Conservation (phyloP, 2,329 filamentous ascomycete species). For the Albophoma yamanashiensis region DNA sequence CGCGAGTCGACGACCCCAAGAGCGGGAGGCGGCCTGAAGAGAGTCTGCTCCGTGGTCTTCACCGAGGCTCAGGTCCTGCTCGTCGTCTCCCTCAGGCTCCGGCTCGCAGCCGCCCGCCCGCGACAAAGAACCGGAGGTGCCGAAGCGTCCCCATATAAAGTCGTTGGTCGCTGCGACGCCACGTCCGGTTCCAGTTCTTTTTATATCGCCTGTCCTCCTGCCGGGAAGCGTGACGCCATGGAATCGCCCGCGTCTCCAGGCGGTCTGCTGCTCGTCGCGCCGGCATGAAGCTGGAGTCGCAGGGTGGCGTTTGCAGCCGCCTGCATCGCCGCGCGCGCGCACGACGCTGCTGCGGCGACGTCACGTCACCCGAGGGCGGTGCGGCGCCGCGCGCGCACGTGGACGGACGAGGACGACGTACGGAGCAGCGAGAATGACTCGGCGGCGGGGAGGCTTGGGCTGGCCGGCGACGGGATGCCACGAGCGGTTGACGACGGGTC, state of each 20-base stretch:
- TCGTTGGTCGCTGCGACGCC: not conserved
- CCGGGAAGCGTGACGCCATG: not conserved
- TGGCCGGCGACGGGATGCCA: not conserved
- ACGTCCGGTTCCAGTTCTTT: not conserved
- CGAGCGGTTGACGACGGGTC: not conserved
- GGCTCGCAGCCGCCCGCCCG: not conserved
- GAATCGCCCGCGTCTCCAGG: not conserved
- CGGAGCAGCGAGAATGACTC: not conserved
- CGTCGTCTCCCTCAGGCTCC: not conserved
- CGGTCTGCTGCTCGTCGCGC: not conserved
- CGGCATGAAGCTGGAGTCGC: not conserved
- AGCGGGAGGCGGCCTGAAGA: not conserved
- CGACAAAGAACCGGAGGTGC: constrained; percentile 1
- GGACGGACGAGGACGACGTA: not conserved
- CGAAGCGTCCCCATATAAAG: not conserved
- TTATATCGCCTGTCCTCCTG: not conserved
- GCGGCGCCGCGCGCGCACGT: not conserved
- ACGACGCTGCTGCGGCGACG: not conserved
- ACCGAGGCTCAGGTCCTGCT: no score
- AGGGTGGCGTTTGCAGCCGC: not conserved
- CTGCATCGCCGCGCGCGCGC: not conserved
- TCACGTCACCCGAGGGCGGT: not conserved
- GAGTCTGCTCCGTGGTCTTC: not conserved
- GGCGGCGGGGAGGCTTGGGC: not conserved
- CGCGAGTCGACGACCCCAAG: not conserved